Percentiles rank a stretch among this genome's conserved stretches.
Evolutionary conservation across 495 filamentous ascomycete species (phyloP).

Genomic region (Penicillium argentinense): DNA sequence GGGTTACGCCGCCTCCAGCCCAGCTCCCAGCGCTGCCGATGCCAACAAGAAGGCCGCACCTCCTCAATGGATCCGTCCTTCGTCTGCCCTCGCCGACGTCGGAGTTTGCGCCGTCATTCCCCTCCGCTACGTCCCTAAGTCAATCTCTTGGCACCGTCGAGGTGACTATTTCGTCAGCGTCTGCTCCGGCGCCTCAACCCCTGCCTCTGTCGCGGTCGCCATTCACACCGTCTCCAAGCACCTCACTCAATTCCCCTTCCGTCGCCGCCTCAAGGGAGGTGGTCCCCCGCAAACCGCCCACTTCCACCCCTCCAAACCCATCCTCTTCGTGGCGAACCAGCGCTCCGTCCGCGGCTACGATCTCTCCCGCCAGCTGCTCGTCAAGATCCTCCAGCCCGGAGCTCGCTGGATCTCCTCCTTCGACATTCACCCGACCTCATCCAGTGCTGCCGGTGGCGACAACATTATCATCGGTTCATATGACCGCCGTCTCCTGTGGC

Average conservation of each 20-base stretch:
- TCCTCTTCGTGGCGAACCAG: constrained; percentile 95
- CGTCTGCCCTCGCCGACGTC: constrained; percentile 66
- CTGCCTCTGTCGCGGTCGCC: constrained; percentile 68
- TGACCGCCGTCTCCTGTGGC: constrained; percentile 92
- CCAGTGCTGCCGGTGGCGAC: constrained; percentile 64
- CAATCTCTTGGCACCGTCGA: constrained; percentile 90
- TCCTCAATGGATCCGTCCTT: constrained; percentile 80
- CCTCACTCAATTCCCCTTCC: constrained; percentile 90
- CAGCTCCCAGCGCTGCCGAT: constrained; percentile 56
- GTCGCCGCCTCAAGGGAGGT: constrained; percentile 66
- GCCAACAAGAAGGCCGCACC: constrained; percentile 70
- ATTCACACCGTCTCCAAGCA: constrained; percentile 97
- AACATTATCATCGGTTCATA: constrained; percentile 93
- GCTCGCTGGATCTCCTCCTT: constrained; percentile 93
- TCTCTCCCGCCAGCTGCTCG: constrained; percentile 79
- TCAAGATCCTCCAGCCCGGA: constrained; percentile 90
- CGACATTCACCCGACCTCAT: constrained; percentile 77
- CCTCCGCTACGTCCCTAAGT: constrained; percentile 80
- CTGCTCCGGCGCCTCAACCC: constrained; percentile 70
- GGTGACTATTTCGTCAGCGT: constrained; percentile 95
- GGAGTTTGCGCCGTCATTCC: constrained; percentile 77
- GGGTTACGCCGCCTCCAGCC: constrained; percentile 77
- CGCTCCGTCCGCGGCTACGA: constrained; percentile 90
- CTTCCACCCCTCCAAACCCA: constrained; percentile 90
- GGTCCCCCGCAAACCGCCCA: constrained; percentile 85